Percentiles rank a stretch among this genome's conserved stretches.
phyloP scores from a whole-genome alignment of 2,329 filamentous ascomycete genomes.

The Diaporthe batatas region DNA sequence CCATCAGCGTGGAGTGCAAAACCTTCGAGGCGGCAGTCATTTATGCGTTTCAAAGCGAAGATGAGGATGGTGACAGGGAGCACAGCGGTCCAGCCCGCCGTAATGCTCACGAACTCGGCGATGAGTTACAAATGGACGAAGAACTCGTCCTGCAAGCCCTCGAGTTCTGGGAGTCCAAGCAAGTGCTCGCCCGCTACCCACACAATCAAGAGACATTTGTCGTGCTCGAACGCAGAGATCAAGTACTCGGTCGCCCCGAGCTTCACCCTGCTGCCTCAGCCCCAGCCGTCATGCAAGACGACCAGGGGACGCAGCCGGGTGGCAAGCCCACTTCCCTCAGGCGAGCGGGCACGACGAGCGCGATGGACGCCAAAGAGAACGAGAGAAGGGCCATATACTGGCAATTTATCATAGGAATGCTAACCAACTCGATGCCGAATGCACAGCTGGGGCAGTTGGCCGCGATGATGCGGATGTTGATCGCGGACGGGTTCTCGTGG shows the following conservation, averaged over 20 bases:
- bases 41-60: constrained; percentile 76
- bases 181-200: constrained; percentile 70
- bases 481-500: constrained; percentile 89
- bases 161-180: constrained; percentile 78
- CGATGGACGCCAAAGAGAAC: constrained; percentile 73
- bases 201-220: constrained; percentile 66
- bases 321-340: constrained; percentile 43
- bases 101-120: constrained; percentile 65
- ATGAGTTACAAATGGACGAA: constrained; percentile 78
- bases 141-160: constrained; percentile 77
- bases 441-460: constrained; percentile 86
- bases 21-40: constrained; percentile 92
- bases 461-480: constrained; percentile 95
- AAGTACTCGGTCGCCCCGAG: constrained; percentile 35
- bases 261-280: constrained; percentile 41
- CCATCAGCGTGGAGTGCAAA: constrained; percentile 77
- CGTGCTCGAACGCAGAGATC: constrained; percentile 70
- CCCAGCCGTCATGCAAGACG: constrained; percentile 42
- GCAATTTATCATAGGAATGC: constrained; percentile 94
- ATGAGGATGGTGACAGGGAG: constrained; percentile 45
- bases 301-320: constrained; percentile 41
- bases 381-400: constrained; percentile 78
- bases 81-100: constrained; percentile 53
- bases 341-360: constrained; percentile 51
- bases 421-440: constrained; percentile 86